Evolutionary conservation across 2,329 filamentous ascomycete species (phyloP).

Genomic region (Pseudocercospora cruenta): DNA sequence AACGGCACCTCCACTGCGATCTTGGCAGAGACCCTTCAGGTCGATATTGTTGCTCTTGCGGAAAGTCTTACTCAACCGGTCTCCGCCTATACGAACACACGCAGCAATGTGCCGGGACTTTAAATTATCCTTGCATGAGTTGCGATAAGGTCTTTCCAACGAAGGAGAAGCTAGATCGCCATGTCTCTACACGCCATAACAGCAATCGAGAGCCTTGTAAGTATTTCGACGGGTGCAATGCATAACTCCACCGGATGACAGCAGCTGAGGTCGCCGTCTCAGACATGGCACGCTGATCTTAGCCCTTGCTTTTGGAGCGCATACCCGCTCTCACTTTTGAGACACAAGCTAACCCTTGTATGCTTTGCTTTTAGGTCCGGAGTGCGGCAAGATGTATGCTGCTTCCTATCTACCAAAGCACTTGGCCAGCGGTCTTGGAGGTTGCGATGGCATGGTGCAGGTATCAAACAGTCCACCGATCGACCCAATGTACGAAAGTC

Average conservation of each 20-base stretch:
- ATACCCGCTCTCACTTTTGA: too few relatives aligned
- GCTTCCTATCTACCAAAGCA: constrained; percentile 25
- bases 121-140: constrained; percentile 24
- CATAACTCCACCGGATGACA: too few relatives aligned
- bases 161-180: constrained; percentile 13
- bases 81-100: constrained; percentile 23
- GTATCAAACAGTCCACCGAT: constrained; percentile 19
- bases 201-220: constrained; percentile 24
- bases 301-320: too few relatives aligned
- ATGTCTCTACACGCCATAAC: constrained; percentile 23
- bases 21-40: constrained; percentile 25
- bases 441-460: constrained; percentile 29
- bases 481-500: constrained; percentile 12
- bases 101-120: constrained; percentile 23
- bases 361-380: constrained; percentile 12
- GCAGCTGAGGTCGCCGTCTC: too few relatives aligned
- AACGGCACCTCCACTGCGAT: constrained; percentile 26
- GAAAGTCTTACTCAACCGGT: constrained; percentile 25
- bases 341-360: too few relatives aligned
- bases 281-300: too few relatives aligned
- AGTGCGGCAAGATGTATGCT: constrained; percentile 26
- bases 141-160: constrained; percentile 28
- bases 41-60: constrained; percentile 27
- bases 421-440: constrained; percentile 27
- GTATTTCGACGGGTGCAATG: too few relatives aligned